These are phyloP conservation scores for Clarireedia monteithiana DNA, from an alignment of 2,329 filamentous ascomycete genomes.

Conservation along the genomic window DNA sequence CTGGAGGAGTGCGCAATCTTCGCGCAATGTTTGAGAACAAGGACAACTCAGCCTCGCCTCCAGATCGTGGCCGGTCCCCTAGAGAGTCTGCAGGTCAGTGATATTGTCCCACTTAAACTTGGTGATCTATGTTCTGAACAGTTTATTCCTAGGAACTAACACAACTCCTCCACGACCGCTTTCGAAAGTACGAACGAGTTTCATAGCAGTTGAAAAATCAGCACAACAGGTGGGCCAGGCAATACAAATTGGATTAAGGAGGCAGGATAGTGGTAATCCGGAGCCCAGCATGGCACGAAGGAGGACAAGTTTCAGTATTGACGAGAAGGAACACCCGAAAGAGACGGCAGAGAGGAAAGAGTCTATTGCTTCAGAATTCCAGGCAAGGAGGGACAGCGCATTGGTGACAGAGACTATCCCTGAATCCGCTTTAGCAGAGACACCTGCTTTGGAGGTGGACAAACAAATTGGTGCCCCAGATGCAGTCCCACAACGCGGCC, in stretches of 20 bases:
- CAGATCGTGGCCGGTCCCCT: conserved; percentile 62
- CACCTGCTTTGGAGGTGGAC: conserved; percentile 15
- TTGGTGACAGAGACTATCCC: conserved; percentile 24
- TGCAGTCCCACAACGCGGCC: conserved; percentile 8
- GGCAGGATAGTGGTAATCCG: conserved; percentile 25
- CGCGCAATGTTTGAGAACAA: conserved; percentile 75
- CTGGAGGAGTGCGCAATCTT: conserved; percentile 48
- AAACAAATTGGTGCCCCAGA: conserved; percentile 15
- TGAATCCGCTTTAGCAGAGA: conserved; percentile 23
- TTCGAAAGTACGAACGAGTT: conserved; percentile 68
- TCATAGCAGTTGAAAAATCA: conserved; percentile 59
- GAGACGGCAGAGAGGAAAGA: conserved; percentile 21
- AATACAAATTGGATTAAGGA: conserved; percentile 35
- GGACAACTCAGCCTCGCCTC: conserved; percentile 45
- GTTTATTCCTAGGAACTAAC: conserved; percentile 17
- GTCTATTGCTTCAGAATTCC: conserved; percentile 20
- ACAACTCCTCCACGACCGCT: conserved; percentile 53
- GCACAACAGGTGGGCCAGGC: conserved; percentile 29
- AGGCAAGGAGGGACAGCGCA: conserved; percentile 21
- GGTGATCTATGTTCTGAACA: conserved; percentile 13
- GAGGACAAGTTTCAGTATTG: conserved; percentile 25
- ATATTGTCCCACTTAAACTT: conserved; percentile 10
- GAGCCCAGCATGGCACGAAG: conserved; percentile 23
- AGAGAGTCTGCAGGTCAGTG: conserved; percentile 40
- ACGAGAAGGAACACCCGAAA: conserved; percentile 21